Evolutionary conservation across 192 early-diverging fungal genomes (phyloP), one percentile per base, ranked within the genome.

Genomic region (Nowakowskiella sp.): DNA sequence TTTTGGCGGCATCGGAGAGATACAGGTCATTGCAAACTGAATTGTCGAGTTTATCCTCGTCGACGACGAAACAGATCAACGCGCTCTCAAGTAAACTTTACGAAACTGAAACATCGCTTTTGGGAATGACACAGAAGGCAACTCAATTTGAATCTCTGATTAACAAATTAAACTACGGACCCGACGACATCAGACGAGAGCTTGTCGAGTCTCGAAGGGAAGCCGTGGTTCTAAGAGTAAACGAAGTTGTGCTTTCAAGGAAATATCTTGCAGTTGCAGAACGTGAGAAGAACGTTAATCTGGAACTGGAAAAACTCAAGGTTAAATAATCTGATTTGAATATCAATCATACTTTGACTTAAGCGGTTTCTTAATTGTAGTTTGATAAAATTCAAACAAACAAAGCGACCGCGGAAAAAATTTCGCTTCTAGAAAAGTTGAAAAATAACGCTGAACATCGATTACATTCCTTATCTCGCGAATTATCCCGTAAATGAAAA

Each of bases 171-270:
- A 51, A 55, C 13, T 27, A 24, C 31, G 50, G 56, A 9, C 1
- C 16, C 2, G 67, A 78, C 29, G 44, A 62, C 8, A 7, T 74
- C 6, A 31, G 57, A 32, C 32, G 45, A 25, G 30, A 29, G 13
- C 48, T 68, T 5, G 46, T 77, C 5, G 68, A 71, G 26, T 46
- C 43, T 5, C 70, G 73, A 51, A 32, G 76, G 33, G 53, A 47
- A 46, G 28, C 58, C 13, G 50, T 65, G 3, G 66, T 77, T 6
- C 19, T 71, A 25, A 42, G 58, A 28, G 66, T 74, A 4, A 74
- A 72, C 33, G 74, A 78, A 53, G 51, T 57, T 29, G 39, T 33
- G 16, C 31, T 71, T n/a, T 59, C 27, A 23, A 59, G 76, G 31
- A 55, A 62, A 31, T 57, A 60, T 42, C 3, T 55, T 31, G 67